phyloP scores from a whole-genome alignment of 164 flowering plant genomes.

The Houttuynia cordata region DNA sequence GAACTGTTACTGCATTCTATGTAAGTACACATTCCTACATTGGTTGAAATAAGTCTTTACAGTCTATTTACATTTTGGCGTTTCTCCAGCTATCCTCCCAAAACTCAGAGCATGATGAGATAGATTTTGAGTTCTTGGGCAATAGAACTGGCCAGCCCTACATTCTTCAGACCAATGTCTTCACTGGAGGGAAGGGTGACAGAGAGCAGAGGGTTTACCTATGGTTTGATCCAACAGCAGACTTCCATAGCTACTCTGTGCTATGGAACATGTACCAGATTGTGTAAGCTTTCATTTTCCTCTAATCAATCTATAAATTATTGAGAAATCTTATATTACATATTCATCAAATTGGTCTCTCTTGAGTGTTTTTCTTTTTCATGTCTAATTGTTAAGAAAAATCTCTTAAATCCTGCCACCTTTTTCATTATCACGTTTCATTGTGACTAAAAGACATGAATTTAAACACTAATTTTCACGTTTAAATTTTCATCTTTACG shows the following conservation, averaged over 20 bases:
- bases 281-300: slow-evolving; percentile 27
- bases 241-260: slow-evolving; percentile 39
- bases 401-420: neutral
- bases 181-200: slow-evolving; percentile 41
- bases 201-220: slow-evolving; percentile 53
- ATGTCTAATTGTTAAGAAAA: neutral
- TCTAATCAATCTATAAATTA: no score
- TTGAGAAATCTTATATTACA: no score
- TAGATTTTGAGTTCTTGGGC: slow-evolving; percentile 62
- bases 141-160: slow-evolving; percentile 46
- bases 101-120: slow-evolving; percentile 57
- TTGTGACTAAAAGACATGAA: no score
- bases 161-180: slow-evolving; percentile 56
- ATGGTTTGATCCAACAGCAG: slow-evolving; percentile 57
- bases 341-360: no score
- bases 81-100: slow-evolving; percentile 52
- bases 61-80: neutral
- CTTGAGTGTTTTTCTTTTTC: no score
- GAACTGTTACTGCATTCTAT: slow-evolving; percentile 83
- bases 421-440: no score
- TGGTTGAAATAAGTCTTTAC: neutral
- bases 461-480: no score
- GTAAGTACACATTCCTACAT: slow-evolving; percentile 21
- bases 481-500: no score
- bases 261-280: slow-evolving; percentile 35